Percentiles rank a stretch among this genome's conserved stretches.
Evolutionary conservation across 2,329 filamentous ascomycete species (phyloP).

Genomic region (Teratosphaeria destructans): DNA sequence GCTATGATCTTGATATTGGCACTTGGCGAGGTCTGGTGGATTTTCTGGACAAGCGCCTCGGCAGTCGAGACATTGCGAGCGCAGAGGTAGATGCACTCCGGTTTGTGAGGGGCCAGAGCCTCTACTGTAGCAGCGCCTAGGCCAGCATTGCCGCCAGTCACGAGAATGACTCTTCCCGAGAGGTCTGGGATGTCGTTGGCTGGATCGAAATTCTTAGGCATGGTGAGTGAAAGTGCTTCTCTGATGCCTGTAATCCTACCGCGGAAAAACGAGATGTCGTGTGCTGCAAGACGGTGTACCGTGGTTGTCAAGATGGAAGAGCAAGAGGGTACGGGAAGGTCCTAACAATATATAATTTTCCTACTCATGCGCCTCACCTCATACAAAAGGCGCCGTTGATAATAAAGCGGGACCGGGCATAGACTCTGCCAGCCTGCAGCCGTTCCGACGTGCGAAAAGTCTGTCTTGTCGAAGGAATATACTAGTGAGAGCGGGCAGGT

Average conservation of each 20-base stretch:
- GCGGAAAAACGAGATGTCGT: not conserved
- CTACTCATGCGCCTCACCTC: not conserved
- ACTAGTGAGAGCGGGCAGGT: too few relatives aligned
- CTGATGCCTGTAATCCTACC: not conserved
- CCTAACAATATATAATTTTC: not conserved
- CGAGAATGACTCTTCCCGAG: slow-evolving; percentile 31
- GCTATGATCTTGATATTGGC: slow-evolving; percentile 29
- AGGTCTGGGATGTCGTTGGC: slow-evolving; percentile 31
- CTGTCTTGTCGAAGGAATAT: too few relatives aligned
- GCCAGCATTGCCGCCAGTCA: slow-evolving; percentile 29
- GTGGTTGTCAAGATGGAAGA: not conserved
- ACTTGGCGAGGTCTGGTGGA: slow-evolving; percentile 15
- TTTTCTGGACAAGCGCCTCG: slow-evolving; percentile 24
- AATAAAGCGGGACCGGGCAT: not conserved
- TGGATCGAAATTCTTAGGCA: slow-evolving; percentile 18
- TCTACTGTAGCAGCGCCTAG: slow-evolving; percentile 36
- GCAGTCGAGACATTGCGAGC: slow-evolving; percentile 34
- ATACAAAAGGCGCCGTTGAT: not conserved
- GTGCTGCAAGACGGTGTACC: not conserved
- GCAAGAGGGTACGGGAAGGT: not conserved
- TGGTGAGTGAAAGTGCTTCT: slow-evolving; percentile 4
- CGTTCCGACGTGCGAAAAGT: too few relatives aligned
- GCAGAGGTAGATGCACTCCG: slow-evolving; percentile 36
- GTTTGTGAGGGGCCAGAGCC: slow-evolving; percentile 34
- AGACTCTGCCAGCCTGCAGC: not conserved